Percentiles rank a stretch among this genome's conserved stretches.
phyloP scores from a whole-genome alignment of 805 yeast species.

The Kuraishia piskuri region DNA sequence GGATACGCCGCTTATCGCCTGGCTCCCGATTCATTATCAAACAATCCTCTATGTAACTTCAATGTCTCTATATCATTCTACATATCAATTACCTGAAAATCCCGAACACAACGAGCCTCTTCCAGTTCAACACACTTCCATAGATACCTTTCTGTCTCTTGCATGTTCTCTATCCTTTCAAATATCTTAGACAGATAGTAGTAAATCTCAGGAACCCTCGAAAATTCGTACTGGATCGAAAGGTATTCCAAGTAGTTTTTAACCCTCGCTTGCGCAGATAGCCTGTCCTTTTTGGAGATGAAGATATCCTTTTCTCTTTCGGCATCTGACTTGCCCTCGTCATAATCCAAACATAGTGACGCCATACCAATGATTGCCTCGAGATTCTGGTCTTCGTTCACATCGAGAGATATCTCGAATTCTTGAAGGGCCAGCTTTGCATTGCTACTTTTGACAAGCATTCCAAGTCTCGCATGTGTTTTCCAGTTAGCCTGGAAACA shows the following conservation, averaged over 20 bases:
- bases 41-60: too few species aligned
- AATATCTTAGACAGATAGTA: constrained; percentile 57
- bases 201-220: constrained; percentile 53
- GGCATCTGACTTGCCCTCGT: constrained; percentile 11
- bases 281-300: constrained; percentile 44
- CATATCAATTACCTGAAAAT: neutral
- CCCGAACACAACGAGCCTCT: constrained; percentile 43
- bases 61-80: too few species aligned
- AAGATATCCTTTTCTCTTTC: constrained; percentile 24
- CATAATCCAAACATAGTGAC: constrained; percentile 36
- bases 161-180: constrained; percentile 22
- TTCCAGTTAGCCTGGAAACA: constrained; percentile 34
- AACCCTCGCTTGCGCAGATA: constrained; percentile 54
- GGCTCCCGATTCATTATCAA: too few species aligned
- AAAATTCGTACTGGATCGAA: constrained; percentile 30
- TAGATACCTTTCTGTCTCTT: constrained; percentile 35
- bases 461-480: constrained; percentile 43
- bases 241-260: constrained; percentile 34
- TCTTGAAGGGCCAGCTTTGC: constrained; percentile 46
- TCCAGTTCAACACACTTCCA: constrained; percentile 62
- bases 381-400: constrained; percentile 32
- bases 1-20: too few species aligned
- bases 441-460: constrained; percentile 24
- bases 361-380: constrained; percentile 49
- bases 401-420: constrained; percentile 54